phyloP scores from a whole-genome alignment of 768 basidiomycete species.

The Termitomyces sp. region DNA sequence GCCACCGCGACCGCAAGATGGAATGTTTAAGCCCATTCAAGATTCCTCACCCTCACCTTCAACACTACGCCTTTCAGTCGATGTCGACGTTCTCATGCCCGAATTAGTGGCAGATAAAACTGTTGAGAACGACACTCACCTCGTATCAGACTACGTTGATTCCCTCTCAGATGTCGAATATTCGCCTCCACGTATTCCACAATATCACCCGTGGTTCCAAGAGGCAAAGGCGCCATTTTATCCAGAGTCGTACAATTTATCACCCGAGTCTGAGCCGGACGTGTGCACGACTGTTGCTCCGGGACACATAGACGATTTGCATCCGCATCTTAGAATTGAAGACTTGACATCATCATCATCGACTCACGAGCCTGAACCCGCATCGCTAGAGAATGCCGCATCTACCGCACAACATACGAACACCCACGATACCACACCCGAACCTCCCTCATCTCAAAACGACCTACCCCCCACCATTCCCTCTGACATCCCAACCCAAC shows the following conservation, averaged over 20 bases:
- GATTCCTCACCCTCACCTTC: background rate
- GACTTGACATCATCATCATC: background rate
- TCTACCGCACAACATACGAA: background rate
- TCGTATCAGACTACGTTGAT: slow-evolving; percentile 3
- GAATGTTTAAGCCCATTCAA: background rate
- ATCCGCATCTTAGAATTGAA: background rate
- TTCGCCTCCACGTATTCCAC: background rate
- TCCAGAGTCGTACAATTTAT: background rate
- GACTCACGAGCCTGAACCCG: background rate
- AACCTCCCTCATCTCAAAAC: background rate
- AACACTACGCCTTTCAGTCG: background rate
- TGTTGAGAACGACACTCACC: background rate
- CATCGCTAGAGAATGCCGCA: background rate
- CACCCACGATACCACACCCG: background rate
- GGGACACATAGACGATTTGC: slow-evolving; percentile 1
- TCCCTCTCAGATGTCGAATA: background rate
- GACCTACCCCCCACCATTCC: background rate
- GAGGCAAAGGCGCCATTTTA: background rate
- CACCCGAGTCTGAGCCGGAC: slow-evolving; percentile 1
- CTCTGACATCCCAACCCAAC: slow-evolving; percentile 27
- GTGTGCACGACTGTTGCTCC: slow-evolving; percentile 2
- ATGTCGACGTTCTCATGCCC: background rate
- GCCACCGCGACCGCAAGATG: background rate
- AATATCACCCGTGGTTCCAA: slow-evolving; percentile 8
- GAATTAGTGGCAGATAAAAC: slow-evolving; percentile 5